A percentile compares a stretch with the other conserved stretches of the same genome.
These are phyloP conservation scores for Rhodamnia rubescens DNA, from an alignment of 345 rosid species.

Conservation along the genomic window DNA sequence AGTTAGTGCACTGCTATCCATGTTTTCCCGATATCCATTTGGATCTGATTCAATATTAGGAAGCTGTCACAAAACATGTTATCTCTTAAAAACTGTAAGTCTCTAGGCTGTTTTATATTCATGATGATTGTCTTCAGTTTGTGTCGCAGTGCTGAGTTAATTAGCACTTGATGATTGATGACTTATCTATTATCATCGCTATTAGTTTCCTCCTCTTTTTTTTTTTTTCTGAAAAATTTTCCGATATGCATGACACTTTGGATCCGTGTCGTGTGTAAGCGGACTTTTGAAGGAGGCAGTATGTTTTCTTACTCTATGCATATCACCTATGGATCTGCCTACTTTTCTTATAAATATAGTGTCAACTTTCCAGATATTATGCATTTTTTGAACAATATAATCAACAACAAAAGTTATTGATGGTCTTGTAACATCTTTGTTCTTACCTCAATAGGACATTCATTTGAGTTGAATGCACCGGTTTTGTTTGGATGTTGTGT, in stretches of 20 bases:
- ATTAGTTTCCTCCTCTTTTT: background rate
- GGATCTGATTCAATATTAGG: background rate
- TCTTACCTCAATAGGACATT: background rate
- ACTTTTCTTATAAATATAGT: background rate
- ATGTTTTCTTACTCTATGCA: background rate
- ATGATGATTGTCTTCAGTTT: background rate
- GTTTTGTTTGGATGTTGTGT: background rate
- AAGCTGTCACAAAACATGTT: background rate
- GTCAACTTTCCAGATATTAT: slow-evolving; percentile 8
- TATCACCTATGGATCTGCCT: background rate
- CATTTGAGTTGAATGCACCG: background rate
- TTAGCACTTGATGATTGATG: background rate
- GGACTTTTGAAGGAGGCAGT: background rate
- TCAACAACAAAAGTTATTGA: too few relatives aligned
- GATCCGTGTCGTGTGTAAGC: background rate
- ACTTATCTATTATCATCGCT: background rate
- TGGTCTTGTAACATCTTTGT: background rate
- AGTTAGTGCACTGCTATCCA: slow-evolving; percentile 23
- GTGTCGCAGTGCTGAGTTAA: background rate
- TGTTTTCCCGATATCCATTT: slow-evolving; percentile 9
- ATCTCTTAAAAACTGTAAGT: background rate
- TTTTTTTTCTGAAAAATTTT: fast-evolving
- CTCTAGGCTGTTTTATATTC: background rate
- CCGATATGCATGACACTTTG: background rate
- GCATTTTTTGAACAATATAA: slow-evolving; percentile 4